phyloP scores from a whole-genome alignment of 495 filamentous ascomycete genomes.

The Lepraria neglecta region DNA sequence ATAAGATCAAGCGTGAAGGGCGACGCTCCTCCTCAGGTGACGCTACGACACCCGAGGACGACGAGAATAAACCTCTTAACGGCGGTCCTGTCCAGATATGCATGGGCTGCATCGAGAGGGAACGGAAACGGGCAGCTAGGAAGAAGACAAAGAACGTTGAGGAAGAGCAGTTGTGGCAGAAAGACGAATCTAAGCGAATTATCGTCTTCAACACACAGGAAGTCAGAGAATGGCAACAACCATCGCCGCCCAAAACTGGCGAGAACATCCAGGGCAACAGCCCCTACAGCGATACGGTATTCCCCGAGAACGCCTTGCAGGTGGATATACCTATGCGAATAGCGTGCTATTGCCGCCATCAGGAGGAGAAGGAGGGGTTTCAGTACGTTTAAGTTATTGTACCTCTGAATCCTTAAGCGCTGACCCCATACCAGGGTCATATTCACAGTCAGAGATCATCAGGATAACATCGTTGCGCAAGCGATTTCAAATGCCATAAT shows the following conservation, averaged over 20 bases:
- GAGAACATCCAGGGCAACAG: slow-evolving; percentile 9
- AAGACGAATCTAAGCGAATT: slow-evolving; percentile 69
- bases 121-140: slow-evolving; percentile 79
- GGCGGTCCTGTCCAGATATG: slow-evolving; percentile 86
- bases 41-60: slow-evolving; percentile 31
- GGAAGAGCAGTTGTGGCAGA: slow-evolving; percentile 71
- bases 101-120: slow-evolving; percentile 70
- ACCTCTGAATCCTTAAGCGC: slow-evolving; percentile 19
- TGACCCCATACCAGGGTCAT: slow-evolving; percentile 54
- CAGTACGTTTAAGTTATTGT: slow-evolving; percentile 41
- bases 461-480: slow-evolving; percentile 69
- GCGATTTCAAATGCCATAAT: slow-evolving; percentile 80
- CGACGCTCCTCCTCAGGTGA: slow-evolving; percentile 34
- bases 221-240: slow-evolving; percentile 73
- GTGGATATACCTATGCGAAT: slow-evolving; percentile 90
- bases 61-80: slow-evolving; percentile 67
- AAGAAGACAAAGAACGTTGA: slow-evolving; percentile 84
- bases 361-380: slow-evolving; percentile 84
- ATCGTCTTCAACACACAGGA: slow-evolving; percentile 94
- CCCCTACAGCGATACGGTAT: slow-evolving; percentile 17
- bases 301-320: slow-evolving; percentile 59
- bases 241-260: slow-evolving; percentile 34
- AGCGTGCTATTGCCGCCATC: slow-evolving; percentile 92
- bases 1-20: slow-evolving; percentile 29
- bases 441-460: slow-evolving; percentile 80